A percentile compares a stretch with the other conserved stretches of the same genome.
Evolutionary conservation across 768 basidiomycete genomes (phyloP).

Genomic region (Lactifluus subvellereus): DNA sequence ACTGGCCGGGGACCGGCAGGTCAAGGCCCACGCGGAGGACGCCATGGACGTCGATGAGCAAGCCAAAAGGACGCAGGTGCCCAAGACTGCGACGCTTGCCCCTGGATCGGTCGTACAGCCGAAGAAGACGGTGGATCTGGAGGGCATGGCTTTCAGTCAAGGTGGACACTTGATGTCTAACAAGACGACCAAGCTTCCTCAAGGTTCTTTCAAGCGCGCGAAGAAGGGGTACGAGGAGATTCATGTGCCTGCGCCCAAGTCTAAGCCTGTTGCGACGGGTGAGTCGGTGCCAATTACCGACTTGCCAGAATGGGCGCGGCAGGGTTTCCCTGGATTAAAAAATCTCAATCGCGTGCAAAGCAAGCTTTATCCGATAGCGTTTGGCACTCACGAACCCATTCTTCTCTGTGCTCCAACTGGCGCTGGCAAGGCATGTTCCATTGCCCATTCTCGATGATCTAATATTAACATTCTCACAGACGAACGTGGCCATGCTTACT

Average conservation of each 20-base stretch:
- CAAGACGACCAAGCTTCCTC: constrained; percentile 96
- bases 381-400: constrained; percentile 91
- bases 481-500: constrained; percentile 95
- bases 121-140: constrained; percentile 80
- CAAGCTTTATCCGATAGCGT: constrained; percentile 87
- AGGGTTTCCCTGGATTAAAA: constrained; percentile 74
- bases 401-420: constrained; percentile 97
- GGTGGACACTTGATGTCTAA: constrained; percentile 98
- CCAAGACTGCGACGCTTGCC: constrained; percentile 79
- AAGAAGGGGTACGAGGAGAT: constrained; percentile 98
- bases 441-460: neutral
- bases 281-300: constrained; percentile 67
- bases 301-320: constrained; percentile 81
- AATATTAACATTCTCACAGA: constrained; percentile 45
- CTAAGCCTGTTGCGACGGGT: constrained; percentile 52
- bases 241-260: constrained; percentile 90
- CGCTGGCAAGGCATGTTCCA: constrained; percentile 80
- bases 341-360: constrained; percentile 89
- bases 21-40: constrained; percentile 45
- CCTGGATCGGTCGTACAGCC: constrained; percentile 87
- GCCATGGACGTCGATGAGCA: constrained; percentile 79
- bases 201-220: constrained; percentile 94
- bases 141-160: constrained; percentile 92
- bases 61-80: constrained; percentile 41
- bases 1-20: constrained; percentile 73